phyloP scores from a whole-genome alignment of 306 rosid genomes.

The Vicia faba region DNA sequence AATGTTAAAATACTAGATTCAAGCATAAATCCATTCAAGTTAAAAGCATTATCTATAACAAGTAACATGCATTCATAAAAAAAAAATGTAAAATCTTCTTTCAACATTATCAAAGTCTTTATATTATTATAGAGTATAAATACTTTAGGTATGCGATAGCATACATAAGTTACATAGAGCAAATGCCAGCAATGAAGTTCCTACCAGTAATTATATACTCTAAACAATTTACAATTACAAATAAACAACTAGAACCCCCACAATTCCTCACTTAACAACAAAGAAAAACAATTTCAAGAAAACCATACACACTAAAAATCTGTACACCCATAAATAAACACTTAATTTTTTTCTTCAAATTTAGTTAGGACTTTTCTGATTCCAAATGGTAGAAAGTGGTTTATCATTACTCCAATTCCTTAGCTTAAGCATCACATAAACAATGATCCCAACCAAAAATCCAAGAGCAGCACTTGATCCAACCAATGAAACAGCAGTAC shows the following conservation, averaged over 20 bases:
- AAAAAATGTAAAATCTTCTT: background rate
- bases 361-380: conserved; percentile 23
- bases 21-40: too few relatives aligned
- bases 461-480: conserved; percentile 49
- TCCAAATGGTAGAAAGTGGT: conserved; percentile 43
- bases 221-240: background rate
- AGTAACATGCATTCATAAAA: too few relatives aligned
- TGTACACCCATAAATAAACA: background rate
- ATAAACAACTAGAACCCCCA: background rate
- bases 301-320: background rate
- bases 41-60: too few relatives aligned
- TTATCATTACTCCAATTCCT: conserved; percentile 35
- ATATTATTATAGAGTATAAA: background rate
- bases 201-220: background rate
- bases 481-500: conserved; percentile 40
- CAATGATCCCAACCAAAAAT: conserved; percentile 37
- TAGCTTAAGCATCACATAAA: conserved; percentile 30
- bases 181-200: background rate
- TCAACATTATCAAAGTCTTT: background rate
- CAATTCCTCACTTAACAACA: background rate
- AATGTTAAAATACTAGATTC: too few relatives aligned
- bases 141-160: conserved; percentile 3
- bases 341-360: background rate
- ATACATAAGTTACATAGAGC: background rate
- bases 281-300: background rate